Evolutionary conservation across 164 flowering plant species (phyloP).

Genomic region (Vitis riparia): DNA sequence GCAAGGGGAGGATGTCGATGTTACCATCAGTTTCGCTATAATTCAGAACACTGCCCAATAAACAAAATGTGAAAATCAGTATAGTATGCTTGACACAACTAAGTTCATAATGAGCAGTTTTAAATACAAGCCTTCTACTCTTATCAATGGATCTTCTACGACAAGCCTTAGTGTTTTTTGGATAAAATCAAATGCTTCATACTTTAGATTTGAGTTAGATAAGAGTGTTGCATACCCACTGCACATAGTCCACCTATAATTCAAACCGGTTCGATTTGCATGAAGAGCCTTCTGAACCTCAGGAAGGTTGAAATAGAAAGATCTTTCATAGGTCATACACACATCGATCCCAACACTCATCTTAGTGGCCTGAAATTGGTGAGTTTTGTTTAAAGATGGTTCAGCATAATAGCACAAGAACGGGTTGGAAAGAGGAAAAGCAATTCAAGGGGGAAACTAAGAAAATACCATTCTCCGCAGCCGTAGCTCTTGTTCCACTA

Average conservation of each 20-base stretch:
- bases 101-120: too few species aligned
- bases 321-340: slow-evolving; percentile 78
- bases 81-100: too few species aligned
- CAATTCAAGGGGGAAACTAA: neutral
- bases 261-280: slow-evolving; percentile 80
- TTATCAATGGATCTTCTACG: too few species aligned
- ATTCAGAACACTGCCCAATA: slow-evolving; percentile 47
- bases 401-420: neutral
- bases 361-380: slow-evolving; percentile 68
- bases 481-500: slow-evolving; percentile 90
- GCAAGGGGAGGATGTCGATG: slow-evolving; percentile 78
- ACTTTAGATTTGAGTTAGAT: too few species aligned
- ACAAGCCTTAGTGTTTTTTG: too few species aligned
- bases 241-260: slow-evolving; percentile 90
- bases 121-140: too few species aligned
- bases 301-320: slow-evolving; percentile 86
- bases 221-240: slow-evolving; percentile 49
- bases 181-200: too few species aligned
- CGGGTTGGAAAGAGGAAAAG: neutral
- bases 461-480: slow-evolving; percentile 60
- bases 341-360: slow-evolving; percentile 92
- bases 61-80: slow-evolving; percentile 5
- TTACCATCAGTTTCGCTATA: slow-evolving; percentile 65
- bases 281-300: slow-evolving; percentile 93
- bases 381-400: neutral